These are phyloP conservation scores for maize (Zea mays) DNA, from an alignment of 176 grass and related monocot genomes.

Conservation along the genomic window DNA sequence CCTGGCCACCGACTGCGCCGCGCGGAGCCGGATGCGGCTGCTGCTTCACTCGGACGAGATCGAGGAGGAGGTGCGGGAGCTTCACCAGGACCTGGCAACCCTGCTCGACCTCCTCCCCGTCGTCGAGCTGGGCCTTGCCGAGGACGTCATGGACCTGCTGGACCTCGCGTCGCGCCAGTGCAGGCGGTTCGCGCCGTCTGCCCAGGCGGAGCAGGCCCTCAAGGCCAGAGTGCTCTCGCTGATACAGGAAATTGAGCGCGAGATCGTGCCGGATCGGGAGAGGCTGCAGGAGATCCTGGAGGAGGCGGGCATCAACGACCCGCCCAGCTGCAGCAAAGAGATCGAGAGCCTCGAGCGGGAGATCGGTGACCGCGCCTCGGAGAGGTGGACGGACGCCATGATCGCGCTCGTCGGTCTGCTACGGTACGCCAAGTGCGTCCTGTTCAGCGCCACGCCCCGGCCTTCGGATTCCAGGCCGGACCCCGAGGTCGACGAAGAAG, in stretches of 20 bases:
- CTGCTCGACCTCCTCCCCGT: conserved; percentile 77
- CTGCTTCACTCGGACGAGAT: conserved; percentile 64
- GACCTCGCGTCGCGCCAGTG: conserved; percentile 71
- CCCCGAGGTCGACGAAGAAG: conserved; percentile 39
- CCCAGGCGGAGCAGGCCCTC: conserved; percentile 40
- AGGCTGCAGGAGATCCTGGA: conserved; percentile 57
- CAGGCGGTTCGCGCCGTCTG: conserved; percentile 46
- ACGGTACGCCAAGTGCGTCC: conserved; percentile 86
- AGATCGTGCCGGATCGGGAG: conserved; percentile 72
- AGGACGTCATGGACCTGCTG: conserved; percentile 66
- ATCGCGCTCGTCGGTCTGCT: conserved; percentile 81
- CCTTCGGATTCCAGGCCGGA: conserved; percentile 46
- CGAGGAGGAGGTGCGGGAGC: conserved; percentile 60
- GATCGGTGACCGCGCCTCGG: conserved; percentile 69
- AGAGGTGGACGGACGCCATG: conserved; percentile 70
- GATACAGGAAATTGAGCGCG: conserved; percentile 65
- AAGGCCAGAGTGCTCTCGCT: conserved; percentile 58
- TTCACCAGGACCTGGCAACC: conserved; percentile 72
- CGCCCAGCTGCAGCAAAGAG: conserved; percentile 71
- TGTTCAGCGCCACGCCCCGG: conserved; percentile 70
- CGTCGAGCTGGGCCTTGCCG: conserved; percentile 63
- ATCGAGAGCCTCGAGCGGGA: conserved; percentile 86
- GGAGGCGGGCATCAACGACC: conserved; percentile 57
- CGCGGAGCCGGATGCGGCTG: conserved; percentile 66
- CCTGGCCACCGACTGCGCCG: conserved; percentile 54